These are phyloP conservation scores for Penicillium polonicum DNA, from an alignment of 2,329 filamentous ascomycete species.

Conservation along the genomic window DNA sequence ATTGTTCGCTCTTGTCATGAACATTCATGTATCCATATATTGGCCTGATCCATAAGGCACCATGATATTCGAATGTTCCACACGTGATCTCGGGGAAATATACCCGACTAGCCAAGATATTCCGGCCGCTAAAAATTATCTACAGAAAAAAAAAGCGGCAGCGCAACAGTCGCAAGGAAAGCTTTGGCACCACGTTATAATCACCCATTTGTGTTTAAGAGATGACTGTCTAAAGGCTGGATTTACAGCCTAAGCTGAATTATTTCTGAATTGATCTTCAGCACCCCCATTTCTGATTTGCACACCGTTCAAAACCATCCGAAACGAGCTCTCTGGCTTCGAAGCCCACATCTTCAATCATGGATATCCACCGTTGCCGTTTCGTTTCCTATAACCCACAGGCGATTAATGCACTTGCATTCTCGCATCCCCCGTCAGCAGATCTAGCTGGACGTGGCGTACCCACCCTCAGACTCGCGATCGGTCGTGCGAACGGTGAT, in stretches of 20 bases:
- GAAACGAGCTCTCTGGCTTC: slow-evolving; percentile 20
- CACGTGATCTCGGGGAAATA: slow-evolving; percentile 8
- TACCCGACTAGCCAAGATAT: slow-evolving; percentile 23
- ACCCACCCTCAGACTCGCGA: slow-evolving; percentile 71
- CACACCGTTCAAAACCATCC: slow-evolving; percentile 7
- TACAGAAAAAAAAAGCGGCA: slow-evolving; percentile 30
- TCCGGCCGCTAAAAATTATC: slow-evolving; percentile 33
- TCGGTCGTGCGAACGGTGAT: slow-evolving; percentile 90
- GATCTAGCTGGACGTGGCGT: slow-evolving; percentile 49
- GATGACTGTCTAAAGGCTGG: slow-evolving; percentile 27
- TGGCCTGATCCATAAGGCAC: slow-evolving; percentile 10
- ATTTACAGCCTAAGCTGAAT: slow-evolving; percentile 15
- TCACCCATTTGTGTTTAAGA: slow-evolving; percentile 8
- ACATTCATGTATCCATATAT: neutral
- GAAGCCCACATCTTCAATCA: slow-evolving; percentile 40
- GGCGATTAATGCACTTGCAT: slow-evolving; percentile 90
- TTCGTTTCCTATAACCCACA: slow-evolving; percentile 91
- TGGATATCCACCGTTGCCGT: slow-evolving; percentile 97
- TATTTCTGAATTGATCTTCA: slow-evolving; percentile 18
- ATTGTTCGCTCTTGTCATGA: neutral
- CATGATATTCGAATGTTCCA: neutral
- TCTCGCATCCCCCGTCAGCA: slow-evolving; percentile 69
- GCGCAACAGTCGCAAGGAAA: slow-evolving; percentile 21
- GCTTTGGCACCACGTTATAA: slow-evolving; percentile 19
- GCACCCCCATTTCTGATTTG: slow-evolving; percentile 12